Evolutionary conservation across 2,329 filamentous ascomycete species (phyloP).

Genomic region (Colletotrichum cuscutae): DNA sequence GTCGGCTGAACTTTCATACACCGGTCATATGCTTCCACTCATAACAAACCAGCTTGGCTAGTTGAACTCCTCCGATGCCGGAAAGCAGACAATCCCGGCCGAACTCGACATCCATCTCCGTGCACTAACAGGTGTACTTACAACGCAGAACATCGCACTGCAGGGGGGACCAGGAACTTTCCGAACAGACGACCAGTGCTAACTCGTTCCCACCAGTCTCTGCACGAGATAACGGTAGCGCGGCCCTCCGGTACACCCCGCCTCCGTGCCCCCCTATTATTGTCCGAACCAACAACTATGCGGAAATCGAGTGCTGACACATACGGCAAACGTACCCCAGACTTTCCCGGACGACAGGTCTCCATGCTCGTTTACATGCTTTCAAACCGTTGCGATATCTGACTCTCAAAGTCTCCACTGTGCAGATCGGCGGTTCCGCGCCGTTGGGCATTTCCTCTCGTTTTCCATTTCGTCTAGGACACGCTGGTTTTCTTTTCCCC

Average conservation of each 20-base stretch:
- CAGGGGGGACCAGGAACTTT: background rate
- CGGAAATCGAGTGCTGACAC: background rate
- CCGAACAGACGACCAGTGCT: background rate
- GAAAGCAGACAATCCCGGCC: background rate
- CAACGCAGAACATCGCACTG: background rate
- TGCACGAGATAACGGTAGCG: background rate
- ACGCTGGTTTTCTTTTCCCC: background rate
- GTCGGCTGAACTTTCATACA: no score
- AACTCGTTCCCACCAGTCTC: background rate
- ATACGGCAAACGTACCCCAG: background rate
- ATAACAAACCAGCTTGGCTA: no score
- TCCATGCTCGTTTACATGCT: background rate
- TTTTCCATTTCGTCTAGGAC: background rate
- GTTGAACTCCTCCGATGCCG: background rate
- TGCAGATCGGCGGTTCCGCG: background rate
- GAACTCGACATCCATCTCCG: background rate
- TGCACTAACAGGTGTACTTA: background rate
- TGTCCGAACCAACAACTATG: background rate
- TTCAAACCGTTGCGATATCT: background rate
- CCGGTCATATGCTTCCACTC: no score
- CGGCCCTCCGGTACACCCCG: background rate
- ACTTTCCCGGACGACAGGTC: background rate
- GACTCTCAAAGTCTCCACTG: background rate
- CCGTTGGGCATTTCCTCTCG: background rate
- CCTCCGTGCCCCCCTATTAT: background rate